These are phyloP conservation scores for Powellomyces hirtus DNA, from an alignment of 192 early-diverging fungal genomes.

Conservation along the genomic window DNA sequence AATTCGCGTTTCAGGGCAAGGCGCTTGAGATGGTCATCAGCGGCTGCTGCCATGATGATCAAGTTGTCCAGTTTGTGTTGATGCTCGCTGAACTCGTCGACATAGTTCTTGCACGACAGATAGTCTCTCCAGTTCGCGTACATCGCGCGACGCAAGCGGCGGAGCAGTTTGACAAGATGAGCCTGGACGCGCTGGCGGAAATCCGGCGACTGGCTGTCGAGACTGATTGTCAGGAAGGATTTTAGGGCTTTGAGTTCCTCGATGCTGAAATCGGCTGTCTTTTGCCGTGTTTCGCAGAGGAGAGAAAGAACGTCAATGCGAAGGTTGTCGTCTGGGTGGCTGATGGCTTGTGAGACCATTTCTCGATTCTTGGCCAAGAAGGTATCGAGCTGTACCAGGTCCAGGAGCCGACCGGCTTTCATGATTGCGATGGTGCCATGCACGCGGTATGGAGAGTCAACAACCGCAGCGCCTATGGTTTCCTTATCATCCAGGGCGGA, in stretches of 20 bases:
- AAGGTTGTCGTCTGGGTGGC: constrained; percentile 68
- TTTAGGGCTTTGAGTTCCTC: constrained; percentile 68
- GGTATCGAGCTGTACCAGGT: constrained; percentile 44
- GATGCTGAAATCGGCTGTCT: constrained; percentile 55
- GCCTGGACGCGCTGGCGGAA: constrained; percentile 72
- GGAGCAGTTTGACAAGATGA: constrained; percentile 33
- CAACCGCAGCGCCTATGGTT: neutral
- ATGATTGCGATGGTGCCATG: constrained; percentile 61
- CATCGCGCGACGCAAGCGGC: constrained; percentile 34
- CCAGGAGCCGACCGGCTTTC: constrained; percentile 56
- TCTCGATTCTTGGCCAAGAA: constrained; percentile 5
- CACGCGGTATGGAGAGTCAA: constrained; percentile 4
- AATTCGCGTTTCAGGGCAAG: constrained; percentile 53
- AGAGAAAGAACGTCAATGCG: constrained; percentile 78
- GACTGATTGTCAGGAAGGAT: constrained; percentile 65
- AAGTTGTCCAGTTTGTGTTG: neutral
- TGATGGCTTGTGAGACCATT: constrained; percentile 60
- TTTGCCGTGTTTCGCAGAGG: constrained; percentile 75
- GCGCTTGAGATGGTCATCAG: constrained; percentile 27
- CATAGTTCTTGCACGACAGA: constrained; percentile 16
- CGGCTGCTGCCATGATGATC: neutral
- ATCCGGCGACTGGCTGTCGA: constrained; percentile 72
- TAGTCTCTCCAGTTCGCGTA: constrained; percentile 40
- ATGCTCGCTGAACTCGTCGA: constrained; percentile 12
- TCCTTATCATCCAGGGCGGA: constrained; percentile 3